A percentile compares a stretch with the other conserved stretches of the same genome.
These are phyloP conservation scores for Steccherinum ochraceum DNA, from an alignment of 768 basidiomycete species.

Conservation along the genomic window DNA sequence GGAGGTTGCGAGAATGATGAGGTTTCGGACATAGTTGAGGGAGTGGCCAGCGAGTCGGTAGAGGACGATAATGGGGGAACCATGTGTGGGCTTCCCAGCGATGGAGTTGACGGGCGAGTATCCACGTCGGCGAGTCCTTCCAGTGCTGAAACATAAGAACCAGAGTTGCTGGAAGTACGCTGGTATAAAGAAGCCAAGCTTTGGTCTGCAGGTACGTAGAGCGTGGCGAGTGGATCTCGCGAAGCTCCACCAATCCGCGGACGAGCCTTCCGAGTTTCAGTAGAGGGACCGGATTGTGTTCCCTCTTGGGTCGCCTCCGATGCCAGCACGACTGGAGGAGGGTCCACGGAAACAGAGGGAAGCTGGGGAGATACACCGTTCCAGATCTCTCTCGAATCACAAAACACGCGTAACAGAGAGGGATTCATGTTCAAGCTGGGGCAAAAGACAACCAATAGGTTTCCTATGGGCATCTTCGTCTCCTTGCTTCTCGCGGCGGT, in stretches of 20 bases:
- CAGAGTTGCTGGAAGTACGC: not conserved
- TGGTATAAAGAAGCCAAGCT: not conserved
- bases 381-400: constrained; percentile 71
- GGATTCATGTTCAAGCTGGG: constrained; percentile 82
- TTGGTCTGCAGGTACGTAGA: not conserved
- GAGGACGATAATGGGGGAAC: constrained; percentile 47
- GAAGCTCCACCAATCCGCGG: not conserved
- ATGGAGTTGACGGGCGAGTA: constrained; percentile 28
- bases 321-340: not conserved
- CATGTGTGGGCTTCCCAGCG: constrained; percentile 21
- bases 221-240: not conserved
- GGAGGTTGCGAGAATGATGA: constrained; percentile 11
- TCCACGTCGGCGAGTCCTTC: constrained; percentile 12
- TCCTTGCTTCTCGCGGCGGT: constrained; percentile 61
- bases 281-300: constrained; percentile 1
- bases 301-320: not conserved
- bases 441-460: constrained; percentile 81
- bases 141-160: constrained; percentile 22
- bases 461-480: constrained; percentile 92
- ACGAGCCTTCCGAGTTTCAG: constrained; percentile 1
- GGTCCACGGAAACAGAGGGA: not conserved
- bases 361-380: constrained; percentile 7
- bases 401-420: constrained; percentile 61
- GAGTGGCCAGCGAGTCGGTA: constrained; percentile 55
- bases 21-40: constrained; percentile 48